Evolutionary conservation across 2,329 filamentous ascomycete genomes (phyloP), one percentile per base, ranked within the genome.

Genomic region (Bipolaris zeicola): DNA sequence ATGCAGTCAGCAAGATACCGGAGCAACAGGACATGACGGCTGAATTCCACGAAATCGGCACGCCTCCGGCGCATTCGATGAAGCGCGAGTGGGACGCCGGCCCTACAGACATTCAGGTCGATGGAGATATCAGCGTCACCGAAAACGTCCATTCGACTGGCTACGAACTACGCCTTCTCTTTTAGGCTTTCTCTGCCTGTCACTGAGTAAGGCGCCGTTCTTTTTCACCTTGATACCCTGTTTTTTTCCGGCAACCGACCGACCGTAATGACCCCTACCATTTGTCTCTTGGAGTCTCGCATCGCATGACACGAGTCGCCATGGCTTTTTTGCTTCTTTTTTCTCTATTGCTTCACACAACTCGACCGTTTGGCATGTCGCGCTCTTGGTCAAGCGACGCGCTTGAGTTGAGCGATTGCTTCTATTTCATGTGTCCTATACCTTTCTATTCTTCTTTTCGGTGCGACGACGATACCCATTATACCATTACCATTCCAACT

Each of bases 21-120:
- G 95, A 99, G 78, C 93, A 92, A 31, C 92, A 98, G 75, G 94
- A 96, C 70, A 95, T 98, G 89, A 80, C 83, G 36, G 84, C 85
- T 39, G 86, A 89, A 66, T 85, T 88, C 56, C 83, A 90, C 55
- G 88, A 95, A 65, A 81, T 90, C 42, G 66, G 63, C 63, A 79
- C 54, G n/a, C 66, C 71, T 26, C 73, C 78, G 47, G 74, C 80
- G 49, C 75, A 67, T 56, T 76, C 67, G 41, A 77, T 76, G 71
- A 85, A 80, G 72, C 81, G 78, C 68, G 83, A 82, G 70, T 86
- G 79, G 83, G 78, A 79, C 72, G 79, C 77, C 64, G 79, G 80
- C 24, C 68, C 75, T 31, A 77, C 77, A 33, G 78, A 82, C 59
- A 75, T 81, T 24, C 77, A 81, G 57, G 78, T 78, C 54, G 80